Percentiles rank a stretch among this genome's conserved stretches.
phyloP scores from a whole-genome alignment of 129 eudicot genomes.

The Tagetes patula region DNA sequence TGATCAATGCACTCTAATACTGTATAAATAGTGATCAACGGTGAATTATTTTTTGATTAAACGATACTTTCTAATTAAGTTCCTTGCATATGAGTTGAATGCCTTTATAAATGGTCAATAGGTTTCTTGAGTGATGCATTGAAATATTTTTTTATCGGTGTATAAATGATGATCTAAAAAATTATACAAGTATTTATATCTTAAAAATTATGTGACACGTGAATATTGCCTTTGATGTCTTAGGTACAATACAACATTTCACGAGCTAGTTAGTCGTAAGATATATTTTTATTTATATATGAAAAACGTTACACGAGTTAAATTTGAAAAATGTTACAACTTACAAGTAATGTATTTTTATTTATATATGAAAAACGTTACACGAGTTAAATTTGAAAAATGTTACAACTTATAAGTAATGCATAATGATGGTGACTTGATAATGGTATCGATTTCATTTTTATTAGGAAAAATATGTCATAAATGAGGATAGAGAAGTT shows the following conservation, averaged over 20 bases:
- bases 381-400: too few relatives aligned
- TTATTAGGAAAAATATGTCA: not conserved
- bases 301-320: too few relatives aligned
- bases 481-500: not conserved
- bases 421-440: slow-evolving; percentile 19
- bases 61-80: not conserved
- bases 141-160: not conserved
- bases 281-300: too few relatives aligned
- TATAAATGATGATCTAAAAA: too few relatives aligned
- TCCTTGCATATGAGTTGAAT: not conserved
- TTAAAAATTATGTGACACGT: too few relatives aligned
- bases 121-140: slow-evolving; percentile 1
- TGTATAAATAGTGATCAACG: not conserved
- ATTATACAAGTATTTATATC: not conserved
- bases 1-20: not conserved
- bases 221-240: too few relatives aligned
- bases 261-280: too few relatives aligned
- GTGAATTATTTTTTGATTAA: slow-evolving; percentile 1
- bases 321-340: too few relatives aligned
- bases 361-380: too few relatives aligned
- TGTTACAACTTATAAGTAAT: not conserved
- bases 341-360: too few relatives aligned
- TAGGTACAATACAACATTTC: too few relatives aligned
- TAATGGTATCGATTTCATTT: not conserved
- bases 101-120: not conserved